Evolutionary conservation across 2,329 filamentous ascomycete species (phyloP).

Genomic region (Exophiala alcalophila): DNA sequence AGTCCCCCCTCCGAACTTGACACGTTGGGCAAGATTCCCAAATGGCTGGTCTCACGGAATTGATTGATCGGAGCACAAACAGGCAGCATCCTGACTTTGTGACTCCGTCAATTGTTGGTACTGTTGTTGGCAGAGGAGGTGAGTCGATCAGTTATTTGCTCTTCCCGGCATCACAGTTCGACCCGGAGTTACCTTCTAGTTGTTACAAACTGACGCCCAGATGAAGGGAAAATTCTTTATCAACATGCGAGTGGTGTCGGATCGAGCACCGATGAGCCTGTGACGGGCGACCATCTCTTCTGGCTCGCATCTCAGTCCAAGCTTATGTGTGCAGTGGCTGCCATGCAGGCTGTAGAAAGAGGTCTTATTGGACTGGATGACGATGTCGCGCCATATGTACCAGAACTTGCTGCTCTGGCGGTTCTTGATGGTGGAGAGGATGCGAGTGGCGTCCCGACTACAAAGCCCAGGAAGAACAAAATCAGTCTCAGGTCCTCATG

Average conservation of each 20-base stretch:
- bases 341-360: constrained; percentile 55
- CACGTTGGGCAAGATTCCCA: too few species aligned
- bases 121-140: too few species aligned
- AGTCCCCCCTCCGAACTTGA: too few species aligned
- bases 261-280: constrained; percentile 8
- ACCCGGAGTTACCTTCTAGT: too few species aligned
- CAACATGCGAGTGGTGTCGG: neutral
- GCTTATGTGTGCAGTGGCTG: constrained; percentile 51
- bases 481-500: constrained; percentile 8
- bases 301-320: constrained; percentile 36
- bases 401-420: constrained; percentile 48
- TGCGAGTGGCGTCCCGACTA: constrained; percentile 36
- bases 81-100: too few species aligned
- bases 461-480: constrained; percentile 25
- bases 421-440: constrained; percentile 50
- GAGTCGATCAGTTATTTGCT: too few species aligned
- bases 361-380: constrained; percentile 48
- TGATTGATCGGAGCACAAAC: too few species aligned
- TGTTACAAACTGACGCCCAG: too few species aligned
- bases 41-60: too few species aligned
- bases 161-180: too few species aligned
- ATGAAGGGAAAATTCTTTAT: constrained; percentile 1
- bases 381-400: constrained; percentile 46
- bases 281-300: constrained; percentile 23
- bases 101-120: too few species aligned